Evolutionary conservation across 768 basidiomycete species (phyloP), one percentile per base, ranked within the genome.

Genomic region (Leccinum boreale): DNA sequence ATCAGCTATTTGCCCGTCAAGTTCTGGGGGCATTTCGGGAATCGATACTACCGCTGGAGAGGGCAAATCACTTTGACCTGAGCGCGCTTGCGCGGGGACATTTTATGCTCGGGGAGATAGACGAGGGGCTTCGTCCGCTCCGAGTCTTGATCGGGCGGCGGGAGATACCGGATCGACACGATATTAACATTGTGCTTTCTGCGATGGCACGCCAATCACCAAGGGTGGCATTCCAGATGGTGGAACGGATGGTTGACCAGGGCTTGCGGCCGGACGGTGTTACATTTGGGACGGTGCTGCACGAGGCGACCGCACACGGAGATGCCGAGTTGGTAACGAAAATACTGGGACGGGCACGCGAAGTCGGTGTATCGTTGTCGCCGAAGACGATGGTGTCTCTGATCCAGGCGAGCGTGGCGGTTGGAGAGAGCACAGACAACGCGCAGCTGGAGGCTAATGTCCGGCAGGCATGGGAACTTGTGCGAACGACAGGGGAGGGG

Each of bases 31-130:
- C 73, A 44, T 89, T 77, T 70, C 71, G 65, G 29, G 52, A 67
- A 35, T 65, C 68, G 49, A 79, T 84, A 65, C 67, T 74, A 29
- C 83, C 87, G 8, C 62, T 87, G 50, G 59, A 69, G 19, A 52
- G 71, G 21, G 82, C 84, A 3, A 63, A 71, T 39, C 86, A 85
- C 70, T 72, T 65, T 50, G 73, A 75, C 52, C 65, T 90, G 58
- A 89, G 81, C 49, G 79, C 86, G 9, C 75, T 87, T 35, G 86
- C 86, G 2, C 79, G 86, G 57, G 84, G 80, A 21, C 80, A 80
- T 68, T 83, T 87, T 63, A 77, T 87, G 57, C 70, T 85, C 24
- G 85, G 82, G 21, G 67, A 78, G 48, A 67, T 78, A 60, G 50
- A 62, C 46, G 74, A 78, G 42, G 86, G 83, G 3, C 75, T 86